Conservation (phyloP, 306 rosid genomes). For the Fragaria iinumae region DNA sequence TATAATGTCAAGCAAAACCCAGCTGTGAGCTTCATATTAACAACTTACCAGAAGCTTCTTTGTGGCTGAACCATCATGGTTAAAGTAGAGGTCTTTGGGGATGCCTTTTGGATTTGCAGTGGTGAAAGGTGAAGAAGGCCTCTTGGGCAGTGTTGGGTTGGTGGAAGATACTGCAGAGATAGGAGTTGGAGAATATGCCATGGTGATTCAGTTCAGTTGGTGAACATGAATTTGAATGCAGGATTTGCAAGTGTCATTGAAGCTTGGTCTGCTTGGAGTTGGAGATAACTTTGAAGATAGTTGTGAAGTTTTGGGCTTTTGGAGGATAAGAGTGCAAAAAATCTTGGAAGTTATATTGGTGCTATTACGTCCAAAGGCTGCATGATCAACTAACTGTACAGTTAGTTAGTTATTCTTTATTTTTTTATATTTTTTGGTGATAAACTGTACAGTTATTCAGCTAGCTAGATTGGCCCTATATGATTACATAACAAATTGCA, state of each 20-base stretch:
- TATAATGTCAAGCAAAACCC: slow-evolving; percentile 14
- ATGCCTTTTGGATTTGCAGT: slow-evolving; percentile 43
- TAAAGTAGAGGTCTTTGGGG: slow-evolving; percentile 72
- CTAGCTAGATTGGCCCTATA: too few relatives aligned
- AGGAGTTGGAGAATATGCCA: slow-evolving; percentile 65
- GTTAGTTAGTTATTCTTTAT: too few relatives aligned
- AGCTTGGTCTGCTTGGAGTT: neutral
- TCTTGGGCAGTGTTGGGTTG: slow-evolving; percentile 43
- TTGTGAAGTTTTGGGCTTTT: slow-evolving; percentile 2
- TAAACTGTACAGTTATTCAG: too few relatives aligned
- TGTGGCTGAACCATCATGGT: slow-evolving; percentile 66
- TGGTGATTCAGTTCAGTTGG: slow-evolving; percentile 24
- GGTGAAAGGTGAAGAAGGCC: slow-evolving; percentile 31
- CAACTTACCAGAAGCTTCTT: slow-evolving; percentile 68
- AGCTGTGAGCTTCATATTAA: neutral
- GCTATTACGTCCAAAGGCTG: neutral
- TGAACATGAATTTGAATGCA: slow-evolving; percentile 5
- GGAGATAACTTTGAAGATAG: slow-evolving; percentile 16
- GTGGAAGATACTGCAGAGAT: slow-evolving; percentile 54
- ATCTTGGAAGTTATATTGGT: slow-evolving; percentile 33
- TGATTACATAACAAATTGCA: too few relatives aligned
- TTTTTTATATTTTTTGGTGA: too few relatives aligned
- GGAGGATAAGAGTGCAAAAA: slow-evolving; percentile 42
- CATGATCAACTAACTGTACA: neutral
- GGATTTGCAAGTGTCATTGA: slow-evolving; percentile 6